Percentiles rank a stretch among this genome's conserved stretches.
Evolutionary conservation across 1,284 basidiomycete genomes (phyloP).

Genomic region (Neonothopanus nambi): DNA sequence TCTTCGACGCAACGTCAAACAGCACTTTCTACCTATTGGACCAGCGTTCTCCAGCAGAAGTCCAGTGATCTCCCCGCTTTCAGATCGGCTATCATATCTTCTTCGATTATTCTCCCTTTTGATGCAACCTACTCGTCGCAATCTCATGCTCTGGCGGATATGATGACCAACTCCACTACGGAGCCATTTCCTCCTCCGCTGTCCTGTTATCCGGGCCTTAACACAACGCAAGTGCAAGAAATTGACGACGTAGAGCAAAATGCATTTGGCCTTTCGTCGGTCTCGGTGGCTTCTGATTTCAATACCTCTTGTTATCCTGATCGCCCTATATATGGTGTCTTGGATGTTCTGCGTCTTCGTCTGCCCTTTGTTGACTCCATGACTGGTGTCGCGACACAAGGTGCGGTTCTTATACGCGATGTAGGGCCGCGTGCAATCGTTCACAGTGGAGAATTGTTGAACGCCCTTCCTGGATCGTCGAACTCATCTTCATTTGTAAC

Average conservation of each 20-base stretch:
- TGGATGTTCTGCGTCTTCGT: constrained; percentile 55
- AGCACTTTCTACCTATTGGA: constrained; percentile 57
- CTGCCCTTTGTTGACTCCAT: constrained; percentile 53
- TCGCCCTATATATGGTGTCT: constrained; percentile 62
- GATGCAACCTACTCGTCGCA: constrained; percentile 37
- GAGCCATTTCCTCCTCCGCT: constrained; percentile 57
- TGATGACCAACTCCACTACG: constrained; percentile 43
- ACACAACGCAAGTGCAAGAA: constrained; percentile 35
- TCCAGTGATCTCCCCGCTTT: constrained; percentile 44
- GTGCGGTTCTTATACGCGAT: constrained; percentile 44
- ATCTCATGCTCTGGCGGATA: constrained; percentile 32
- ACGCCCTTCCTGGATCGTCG: constrained; percentile 39
- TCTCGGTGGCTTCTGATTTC: constrained; percentile 36
- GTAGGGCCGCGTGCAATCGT: constrained; percentile 48
- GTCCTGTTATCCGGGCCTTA: constrained; percentile 57
- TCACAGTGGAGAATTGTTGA: constrained; percentile 50
- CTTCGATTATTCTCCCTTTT: constrained; percentile 61
- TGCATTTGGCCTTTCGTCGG: constrained; percentile 48
- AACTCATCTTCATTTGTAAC: constrained; percentile 30
- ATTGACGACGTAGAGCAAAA: constrained; percentile 49
- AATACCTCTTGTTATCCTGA: constrained; percentile 51
- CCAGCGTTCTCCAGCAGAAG: constrained; percentile 48
- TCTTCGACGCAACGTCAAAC: constrained; percentile 52
- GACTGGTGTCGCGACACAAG: constrained; percentile 46
- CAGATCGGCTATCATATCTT: constrained; percentile 43